These are phyloP conservation scores for Cyamopsis tetragonoloba DNA, from an alignment of 306 rosid genomes.

Conservation along the genomic window DNA sequence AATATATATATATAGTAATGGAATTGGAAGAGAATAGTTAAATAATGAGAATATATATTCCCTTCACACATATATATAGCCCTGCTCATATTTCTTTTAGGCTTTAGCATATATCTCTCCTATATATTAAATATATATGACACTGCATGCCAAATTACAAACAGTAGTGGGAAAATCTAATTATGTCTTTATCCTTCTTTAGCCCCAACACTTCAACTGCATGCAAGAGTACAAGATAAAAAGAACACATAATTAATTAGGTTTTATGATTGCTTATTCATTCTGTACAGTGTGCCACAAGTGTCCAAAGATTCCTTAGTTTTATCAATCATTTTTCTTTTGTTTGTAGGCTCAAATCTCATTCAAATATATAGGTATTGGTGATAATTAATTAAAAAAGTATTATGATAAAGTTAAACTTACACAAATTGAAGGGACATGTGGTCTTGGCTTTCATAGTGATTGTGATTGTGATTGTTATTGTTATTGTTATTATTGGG, in stretches of 20 bases:
- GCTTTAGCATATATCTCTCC: conserved; percentile 22
- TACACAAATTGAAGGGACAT: conserved; percentile 76
- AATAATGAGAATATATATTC: no score
- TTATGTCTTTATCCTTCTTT: conserved; percentile 12
- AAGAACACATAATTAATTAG: not conserved
- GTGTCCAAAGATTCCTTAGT: not conserved
- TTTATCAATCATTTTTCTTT: no score
- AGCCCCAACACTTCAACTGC: conserved; percentile 30
- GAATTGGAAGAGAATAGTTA: conserved; percentile 7
- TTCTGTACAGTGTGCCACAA: not conserved
- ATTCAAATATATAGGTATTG: no score
- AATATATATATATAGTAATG: not conserved
- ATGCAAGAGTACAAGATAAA: not conserved
- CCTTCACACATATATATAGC: not conserved
- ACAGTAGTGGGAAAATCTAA: conserved; percentile 14
- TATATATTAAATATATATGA: no score
- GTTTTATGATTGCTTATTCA: not conserved
- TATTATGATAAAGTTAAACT: conserved; percentile 14
- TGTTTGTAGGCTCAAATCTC: no score
- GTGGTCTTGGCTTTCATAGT: conserved; percentile 60
- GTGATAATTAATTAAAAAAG: no score
- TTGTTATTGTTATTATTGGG: conserved; percentile 56
- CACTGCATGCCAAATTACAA: conserved; percentile 1
- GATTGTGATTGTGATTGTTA: no score
- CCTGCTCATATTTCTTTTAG: conserved; percentile 22